Base-by-base conservation (phyloP, 257 asterid genomes). In the Ehretia macrophylla region DNA sequence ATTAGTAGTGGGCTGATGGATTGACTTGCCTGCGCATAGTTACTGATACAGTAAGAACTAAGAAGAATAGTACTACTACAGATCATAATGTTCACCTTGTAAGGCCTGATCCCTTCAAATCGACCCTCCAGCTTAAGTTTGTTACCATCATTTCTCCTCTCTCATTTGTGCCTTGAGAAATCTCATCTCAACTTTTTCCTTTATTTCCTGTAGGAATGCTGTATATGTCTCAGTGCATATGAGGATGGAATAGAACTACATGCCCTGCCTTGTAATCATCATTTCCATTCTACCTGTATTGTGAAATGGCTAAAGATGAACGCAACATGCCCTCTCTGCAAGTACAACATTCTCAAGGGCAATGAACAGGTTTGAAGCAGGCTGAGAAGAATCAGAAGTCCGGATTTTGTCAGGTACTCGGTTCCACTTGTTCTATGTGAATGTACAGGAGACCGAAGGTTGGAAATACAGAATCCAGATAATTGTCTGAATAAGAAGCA, bases 251-350 rank as follows among this genome's bases (percentile, higher is more conserved):
- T 72, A 1, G 97, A 92, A 65, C 83, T 92, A 23, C 87, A 85
- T 37, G 87, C 90, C 11, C 97, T 92, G 62, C 86, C 90, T 8
- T 92, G 99, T 51, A 81, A 55, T 77, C 99, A 92, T 74, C 90
- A 92, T 70, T 92, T 88, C 56, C 96, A 92, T 45, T 76, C 88
- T 0, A 64, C 75, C 14, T 92, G 99, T 62, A 88, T 92, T 0
- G 93, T 79, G 75, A 92, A 86, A 75, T 92, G 99, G 97, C 97
- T 92, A 5, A 92, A 86, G 80, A 92, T 88, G 97, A 92, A 92
- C 23, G 99, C 97, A 0, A 92, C 99, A 11, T 92, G 99, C 70
- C 99, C 99, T 0, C 75, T 92, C 12, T 92, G 99, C 90, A 92
- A 92, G 83, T 92, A 72, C 85, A 86, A 88, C 85, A 86, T 92